Percentiles rank a stretch among this genome's conserved stretches.
phyloP scores from a whole-genome alignment of 768 basidiomycete genomes.

The Fistulinella prunicolor region DNA sequence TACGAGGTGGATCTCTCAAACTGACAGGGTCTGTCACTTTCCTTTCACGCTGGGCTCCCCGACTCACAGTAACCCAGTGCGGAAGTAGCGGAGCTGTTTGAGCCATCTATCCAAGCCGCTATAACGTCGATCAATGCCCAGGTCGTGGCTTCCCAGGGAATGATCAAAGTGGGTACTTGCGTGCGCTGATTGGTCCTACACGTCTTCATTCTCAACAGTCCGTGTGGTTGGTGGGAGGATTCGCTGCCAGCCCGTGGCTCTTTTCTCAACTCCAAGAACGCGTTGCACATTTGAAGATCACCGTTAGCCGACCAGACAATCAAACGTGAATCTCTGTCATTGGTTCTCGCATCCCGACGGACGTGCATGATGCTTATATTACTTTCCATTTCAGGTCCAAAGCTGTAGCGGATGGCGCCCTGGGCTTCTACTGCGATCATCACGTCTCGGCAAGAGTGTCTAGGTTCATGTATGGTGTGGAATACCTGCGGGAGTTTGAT shows the following conservation, averaged over 20 bases:
- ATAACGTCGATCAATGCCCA: slow-evolving; percentile 66
- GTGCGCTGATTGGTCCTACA: not conserved
- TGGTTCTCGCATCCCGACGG: not conserved
- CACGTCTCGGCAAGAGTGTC: slow-evolving; percentile 80
- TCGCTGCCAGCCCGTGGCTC: slow-evolving; percentile 80
- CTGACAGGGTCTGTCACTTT: slow-evolving; percentile 55
- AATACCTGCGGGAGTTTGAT: slow-evolving; percentile 70
- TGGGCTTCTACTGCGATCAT: slow-evolving; percentile 83
- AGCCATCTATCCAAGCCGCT: slow-evolving; percentile 76
- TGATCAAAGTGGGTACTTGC: slow-evolving; percentile 51
- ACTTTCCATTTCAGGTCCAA: slow-evolving; percentile 55
- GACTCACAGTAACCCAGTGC: slow-evolving; percentile 20
- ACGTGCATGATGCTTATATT: slow-evolving; percentile 3
- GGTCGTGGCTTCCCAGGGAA: slow-evolving; percentile 63
- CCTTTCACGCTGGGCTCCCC: slow-evolving; percentile 1
- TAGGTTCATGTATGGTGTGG: slow-evolving; percentile 80
- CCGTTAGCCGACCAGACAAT: slow-evolving; percentile 72
- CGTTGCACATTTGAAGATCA: slow-evolving; percentile 51
- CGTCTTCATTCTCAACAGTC: slow-evolving; percentile 42
- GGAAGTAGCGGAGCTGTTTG: slow-evolving; percentile 70
- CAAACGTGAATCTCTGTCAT: slow-evolving; percentile 55
- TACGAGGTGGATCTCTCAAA: slow-evolving; percentile 69
- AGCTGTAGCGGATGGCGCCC: slow-evolving; percentile 80
- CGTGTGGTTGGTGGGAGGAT: slow-evolving; percentile 82
- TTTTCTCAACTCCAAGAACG: slow-evolving; percentile 73